Conservation (phyloP, 148 eudicot species). For the Amaranthus cruentus region DNA sequence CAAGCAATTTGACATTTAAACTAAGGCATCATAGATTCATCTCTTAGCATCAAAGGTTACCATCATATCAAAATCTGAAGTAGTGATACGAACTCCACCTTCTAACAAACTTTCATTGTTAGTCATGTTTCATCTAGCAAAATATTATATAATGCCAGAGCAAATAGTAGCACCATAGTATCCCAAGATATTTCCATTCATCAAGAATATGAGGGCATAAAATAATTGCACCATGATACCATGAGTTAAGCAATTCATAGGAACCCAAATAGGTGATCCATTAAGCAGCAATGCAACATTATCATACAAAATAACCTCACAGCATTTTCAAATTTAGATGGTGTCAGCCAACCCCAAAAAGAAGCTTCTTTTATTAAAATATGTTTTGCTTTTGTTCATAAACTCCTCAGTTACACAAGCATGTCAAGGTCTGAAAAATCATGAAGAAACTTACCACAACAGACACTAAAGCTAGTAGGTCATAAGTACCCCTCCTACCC, state of each 20-base stretch:
- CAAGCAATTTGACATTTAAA: not conserved
- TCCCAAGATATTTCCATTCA: not conserved
- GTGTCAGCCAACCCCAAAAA: not conserved
- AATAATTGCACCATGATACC: not conserved
- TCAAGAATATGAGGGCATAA: not conserved
- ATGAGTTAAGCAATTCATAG: not conserved
- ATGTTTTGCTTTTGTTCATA: not conserved
- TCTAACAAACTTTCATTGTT: not conserved
- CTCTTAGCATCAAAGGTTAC: not conserved
- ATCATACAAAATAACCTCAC: slow-evolving; percentile 1
- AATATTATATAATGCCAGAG: not conserved
- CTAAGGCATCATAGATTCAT: not conserved
- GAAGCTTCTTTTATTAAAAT: not conserved
- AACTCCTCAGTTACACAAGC: not conserved
- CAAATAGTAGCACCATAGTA: not conserved
- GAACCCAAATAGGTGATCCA: not conserved
- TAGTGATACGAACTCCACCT: not conserved
- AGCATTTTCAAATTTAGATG: not conserved
- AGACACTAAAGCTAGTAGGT: slow-evolving; percentile 67
- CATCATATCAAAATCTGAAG: not conserved
- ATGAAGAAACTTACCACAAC: slow-evolving; percentile 60
- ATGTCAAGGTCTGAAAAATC: not conserved
- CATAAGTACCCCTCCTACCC: slow-evolving; percentile 74
- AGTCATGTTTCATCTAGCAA: not conserved
- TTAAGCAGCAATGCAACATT: no score